Conservation (phyloP, 2,329 filamentous ascomycete genomes). For the Massarina eburnea region DNA sequence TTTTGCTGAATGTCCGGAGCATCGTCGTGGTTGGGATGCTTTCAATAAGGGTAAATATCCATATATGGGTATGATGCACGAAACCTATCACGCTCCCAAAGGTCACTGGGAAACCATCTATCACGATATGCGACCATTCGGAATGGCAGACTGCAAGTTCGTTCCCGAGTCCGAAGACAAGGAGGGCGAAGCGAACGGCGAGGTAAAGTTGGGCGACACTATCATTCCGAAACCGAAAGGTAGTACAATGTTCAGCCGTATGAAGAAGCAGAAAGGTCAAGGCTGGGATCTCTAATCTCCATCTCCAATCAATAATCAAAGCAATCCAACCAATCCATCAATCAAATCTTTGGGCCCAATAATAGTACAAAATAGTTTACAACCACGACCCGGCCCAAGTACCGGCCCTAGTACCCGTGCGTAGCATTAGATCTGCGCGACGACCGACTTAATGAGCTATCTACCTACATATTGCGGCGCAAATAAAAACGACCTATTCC, state of each 20-base stretch:
- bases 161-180: neutral
- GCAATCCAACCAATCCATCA: too few relatives aligned
- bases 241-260: neutral
- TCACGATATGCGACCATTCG: slow-evolving; percentile 1
- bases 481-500: too few relatives aligned
- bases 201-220: neutral
- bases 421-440: too few relatives aligned
- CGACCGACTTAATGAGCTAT: too few relatives aligned
- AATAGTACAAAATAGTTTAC: too few relatives aligned
- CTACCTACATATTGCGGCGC: too few relatives aligned
- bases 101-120: slow-evolving; percentile 4
- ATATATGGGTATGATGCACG: slow-evolving; percentile 7
- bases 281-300: neutral
- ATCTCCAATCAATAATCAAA: too few relatives aligned
- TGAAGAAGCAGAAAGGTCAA: neutral
- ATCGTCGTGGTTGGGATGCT: neutral
- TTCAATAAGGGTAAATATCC: slow-evolving; percentile 1
- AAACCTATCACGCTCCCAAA: slow-evolving; percentile 3
- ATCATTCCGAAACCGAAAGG: neutral
- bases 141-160: neutral
- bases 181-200: neutral
- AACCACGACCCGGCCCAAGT: too few relatives aligned
- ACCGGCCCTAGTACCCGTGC: too few relatives aligned
- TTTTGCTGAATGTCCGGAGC: neutral
- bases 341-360: too few relatives aligned